Base-by-base conservation (phyloP, 2,329 filamentous ascomycete species). In the Hypoxylon sp. region DNA sequence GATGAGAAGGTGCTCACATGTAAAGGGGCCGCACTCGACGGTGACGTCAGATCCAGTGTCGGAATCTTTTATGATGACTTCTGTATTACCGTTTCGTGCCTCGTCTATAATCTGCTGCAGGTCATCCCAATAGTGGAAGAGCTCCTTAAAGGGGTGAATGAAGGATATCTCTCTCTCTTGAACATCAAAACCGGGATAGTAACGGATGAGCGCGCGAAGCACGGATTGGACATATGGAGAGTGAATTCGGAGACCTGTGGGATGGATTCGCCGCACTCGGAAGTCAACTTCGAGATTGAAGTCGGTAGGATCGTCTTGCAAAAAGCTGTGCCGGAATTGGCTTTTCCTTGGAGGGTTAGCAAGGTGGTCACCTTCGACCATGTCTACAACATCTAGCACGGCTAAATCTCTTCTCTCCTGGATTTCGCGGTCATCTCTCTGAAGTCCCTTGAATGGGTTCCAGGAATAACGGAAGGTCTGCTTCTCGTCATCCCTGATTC, bases 131-230 rank as follows among this genome's bases (percentile, higher is more conserved):
- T 46, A 46, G 19, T 46, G 42, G 42, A 46, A 46, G n/a, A 46
- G n/a, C 19, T 46, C 42, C 19, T 17, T 21, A 10, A 46, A 46
- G 17, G 42, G 42, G 19, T 46, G 17, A 46, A 46, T 46, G 15
- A 17, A 46, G n/a, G 19, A 46, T 46, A 46, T 46, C 42, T 46
- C 42, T 8, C 19, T 46, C 17, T 46, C 42, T n/a, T 46, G 42
- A n/a, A 46, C 42, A 21, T 46, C 19, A 21, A 46, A 46, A 8
- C 42, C 42, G 10, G 42, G 42, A 10, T 46, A 46, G n/a, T 46
- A 46, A 2, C 42, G 42, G n/a, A 46, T 46, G 42, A 46, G 42
- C 3, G n/a, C 19, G 6, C 42, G n/a, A 7, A 46, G 19, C n/a
- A 46, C 42, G 10, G n/a, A 46, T 6, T 46, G 42, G n/a, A 46